Base-by-base conservation (phyloP, 2,329 filamentous ascomycete genomes). In the Endoconidiophora polonica region DNA sequence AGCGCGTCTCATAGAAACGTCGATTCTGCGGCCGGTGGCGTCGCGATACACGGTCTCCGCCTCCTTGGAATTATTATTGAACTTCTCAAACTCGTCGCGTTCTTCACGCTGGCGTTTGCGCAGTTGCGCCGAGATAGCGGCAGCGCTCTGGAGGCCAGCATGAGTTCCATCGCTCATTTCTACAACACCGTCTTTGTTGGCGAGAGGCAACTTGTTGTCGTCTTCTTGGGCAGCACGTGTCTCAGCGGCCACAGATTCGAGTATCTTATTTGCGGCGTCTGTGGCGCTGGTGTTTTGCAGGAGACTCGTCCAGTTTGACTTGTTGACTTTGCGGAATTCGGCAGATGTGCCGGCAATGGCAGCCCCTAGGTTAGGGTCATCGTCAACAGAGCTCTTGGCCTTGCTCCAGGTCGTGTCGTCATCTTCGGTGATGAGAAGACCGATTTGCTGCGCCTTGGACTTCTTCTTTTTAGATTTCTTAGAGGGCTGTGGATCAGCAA, bases 11-110 rank as follows among this genome's bases (percentile, higher is more conserved):
- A 94, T 86, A 16, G 81, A 80, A 22, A 96, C 77, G 60, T 98
- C 94, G 55, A 98, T 88, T 50, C 94, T 81, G n/a, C 88, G 76
- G 10, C 91, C 91, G 2, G 84, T 91, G 9, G 93, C 91, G 65
- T 98, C 91, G 58, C 91, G 83, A 63, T 96, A 95, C 22, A 95
- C 87, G 0, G 90, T 94, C 58, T 81, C 74, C 29, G 76, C 74
- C 52, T 69, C 66, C 54, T 62, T 67, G 52, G 66, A 70, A 33
- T 61, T 57, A 58, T 63, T 65, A n/a, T 48, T 38, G 9, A 44
- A 38, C 54, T 55, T 58, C 54, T 71, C 67, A 58, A 73, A 75
- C 22, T 70, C 67, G 12, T 66, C 66, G n/a, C 64, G 63, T 54
- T 87, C 81, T 56, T 80, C 76, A 10, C 71, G 74, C 56, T 81